Base-by-base conservation (phyloP, 495 filamentous ascomycete species). In the Neurospora hispaniola region DNA sequence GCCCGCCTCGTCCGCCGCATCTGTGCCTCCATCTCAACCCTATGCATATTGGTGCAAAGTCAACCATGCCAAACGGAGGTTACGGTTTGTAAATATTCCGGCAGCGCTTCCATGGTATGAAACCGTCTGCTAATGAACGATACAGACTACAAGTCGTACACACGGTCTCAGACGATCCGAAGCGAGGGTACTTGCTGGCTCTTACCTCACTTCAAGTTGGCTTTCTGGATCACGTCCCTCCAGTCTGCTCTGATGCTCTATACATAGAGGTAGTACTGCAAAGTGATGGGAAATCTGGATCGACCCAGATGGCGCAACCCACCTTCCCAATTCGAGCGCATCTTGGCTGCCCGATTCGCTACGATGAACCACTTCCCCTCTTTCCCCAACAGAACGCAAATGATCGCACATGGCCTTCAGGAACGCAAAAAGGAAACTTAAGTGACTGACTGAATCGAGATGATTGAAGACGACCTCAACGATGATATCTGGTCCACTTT, bases 41-140 rank as follows among this genome's bases (percentile, higher is more conserved):
- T 76, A 76, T 62, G 70, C 70, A 76, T 75, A 76, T 76, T 76
- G 46, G 23, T 40, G 23, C 31, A 62, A 39, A 42, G 42, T 20
- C 41, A 54, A 69, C 62, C 59, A 70, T 48, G 35, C 27, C 68
- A 68, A 20, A 48, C 66, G 31, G 38, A 38, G 16, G 66, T 42
- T 66, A 66, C 69, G 62, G 69, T 68, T 68, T 71, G 14, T 44
- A 18, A 35, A 35, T 66, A 35, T 66, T 35, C 54, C 54, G 54
- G 54, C 54, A 66, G 35, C 8, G 23, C 54, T 66, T 66, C 54
- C 54, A 66, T 66, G 54, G 54, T 18, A 66, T 66, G 54, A 35
- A 66, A 66, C 12, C 54, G 14, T 66, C 54, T 66, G 54, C 54
- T 66, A 27, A 66, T 66, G 54, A 66, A 31, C 27, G 14, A 66